Evolutionary conservation across 371 early-diverging fungal genomes (phyloP).

Genomic region (Fennellomyces sp.): DNA sequence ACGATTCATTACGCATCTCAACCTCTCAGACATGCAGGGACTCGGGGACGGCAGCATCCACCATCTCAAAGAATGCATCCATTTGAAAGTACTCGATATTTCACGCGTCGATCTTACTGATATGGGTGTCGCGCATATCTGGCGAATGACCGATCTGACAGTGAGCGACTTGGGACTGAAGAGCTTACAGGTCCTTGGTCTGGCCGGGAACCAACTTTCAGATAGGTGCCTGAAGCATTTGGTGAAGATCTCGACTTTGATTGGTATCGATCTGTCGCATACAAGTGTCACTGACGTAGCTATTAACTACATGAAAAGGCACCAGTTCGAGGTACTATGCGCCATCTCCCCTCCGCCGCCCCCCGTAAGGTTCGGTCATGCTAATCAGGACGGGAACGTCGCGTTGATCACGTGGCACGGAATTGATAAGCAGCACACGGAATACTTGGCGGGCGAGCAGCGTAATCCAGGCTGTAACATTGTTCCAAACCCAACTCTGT

Average conservation of each 20-base stretch:
- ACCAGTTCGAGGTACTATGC: not conserved
- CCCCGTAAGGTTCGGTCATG: no score
- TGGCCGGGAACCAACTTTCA: not conserved
- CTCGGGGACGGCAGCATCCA: not conserved
- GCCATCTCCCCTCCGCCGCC: not conserved
- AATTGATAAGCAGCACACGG: not conserved
- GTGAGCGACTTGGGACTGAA: not conserved
- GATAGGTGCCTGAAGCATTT: not conserved
- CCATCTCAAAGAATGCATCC: not conserved
- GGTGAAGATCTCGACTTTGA: not conserved
- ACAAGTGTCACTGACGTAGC: not conserved
- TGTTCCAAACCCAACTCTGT: not conserved
- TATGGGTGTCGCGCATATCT: not conserved
- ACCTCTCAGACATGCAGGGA: not conserved
- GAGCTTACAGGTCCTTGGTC: not conserved
- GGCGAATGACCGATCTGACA: not conserved
- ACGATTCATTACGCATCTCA: constrained; percentile 5
- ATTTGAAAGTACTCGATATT: constrained; percentile 10
- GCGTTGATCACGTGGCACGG: not conserved
- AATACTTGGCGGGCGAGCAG: not conserved
- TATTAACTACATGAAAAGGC: not conserved
- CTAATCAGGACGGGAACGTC: no score
- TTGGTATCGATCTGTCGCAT: not conserved
- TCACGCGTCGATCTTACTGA: not conserved
- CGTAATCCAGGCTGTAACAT: not conserved